Evolutionary conservation across 1,284 basidiomycete species (phyloP).

Genomic region (Melampsora occidentalis): DNA sequence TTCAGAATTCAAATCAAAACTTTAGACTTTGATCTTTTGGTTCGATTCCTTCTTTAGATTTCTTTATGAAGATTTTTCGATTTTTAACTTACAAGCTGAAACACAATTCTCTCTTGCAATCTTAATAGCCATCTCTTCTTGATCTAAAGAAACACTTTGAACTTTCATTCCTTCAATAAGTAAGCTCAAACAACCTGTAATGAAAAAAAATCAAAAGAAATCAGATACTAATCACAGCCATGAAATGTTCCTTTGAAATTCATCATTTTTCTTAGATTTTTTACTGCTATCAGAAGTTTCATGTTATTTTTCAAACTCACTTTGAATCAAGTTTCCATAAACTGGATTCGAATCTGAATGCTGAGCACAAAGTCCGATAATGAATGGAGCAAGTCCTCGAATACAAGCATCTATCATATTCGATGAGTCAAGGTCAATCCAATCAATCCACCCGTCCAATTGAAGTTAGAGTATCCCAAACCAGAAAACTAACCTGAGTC

Average conservation of each 20-base stretch:
- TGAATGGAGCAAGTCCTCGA: constrained; percentile 27
- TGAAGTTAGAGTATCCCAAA: too few species aligned
- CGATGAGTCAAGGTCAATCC: too few species aligned
- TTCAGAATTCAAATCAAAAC: neutral
- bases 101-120: constrained; percentile 37
- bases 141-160: too few species aligned
- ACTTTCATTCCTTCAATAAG: constrained; percentile 20
- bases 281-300: too few species aligned
- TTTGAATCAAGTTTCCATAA: constrained; percentile 25
- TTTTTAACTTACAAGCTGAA: constrained; percentile 23
- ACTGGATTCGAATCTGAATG: constrained; percentile 3
- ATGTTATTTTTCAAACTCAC: neutral
- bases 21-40: neutral
- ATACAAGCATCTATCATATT: constrained; percentile 18
- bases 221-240: neutral
- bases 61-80: neutral
- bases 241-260: too few species aligned
- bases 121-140: constrained; percentile 10
- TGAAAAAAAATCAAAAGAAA: neutral
- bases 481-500: neutral
- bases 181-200: constrained; percentile 9
- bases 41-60: neutral
- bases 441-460: too few species aligned
- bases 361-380: constrained; percentile 34
- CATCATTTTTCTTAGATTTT: too few species aligned